Conservation (phyloP, 2,329 filamentous ascomycete species). For the Cercospora janseana region DNA sequence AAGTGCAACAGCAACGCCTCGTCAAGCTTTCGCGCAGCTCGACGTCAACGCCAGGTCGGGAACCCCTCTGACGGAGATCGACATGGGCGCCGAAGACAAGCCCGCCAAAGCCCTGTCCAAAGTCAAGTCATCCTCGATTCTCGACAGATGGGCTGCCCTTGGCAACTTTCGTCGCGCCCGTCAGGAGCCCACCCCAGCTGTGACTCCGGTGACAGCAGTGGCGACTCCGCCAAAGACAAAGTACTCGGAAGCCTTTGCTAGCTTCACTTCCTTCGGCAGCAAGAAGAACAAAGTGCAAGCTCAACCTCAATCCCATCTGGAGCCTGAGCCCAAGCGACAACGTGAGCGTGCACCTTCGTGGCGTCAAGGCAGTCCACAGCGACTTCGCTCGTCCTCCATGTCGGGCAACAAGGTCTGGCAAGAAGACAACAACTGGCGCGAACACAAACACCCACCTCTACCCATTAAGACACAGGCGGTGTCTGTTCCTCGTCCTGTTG, state of each 20-base stretch:
- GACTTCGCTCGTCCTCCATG: slow-evolving; percentile 36
- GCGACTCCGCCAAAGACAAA: slow-evolving; percentile 39
- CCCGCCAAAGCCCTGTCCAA: slow-evolving; percentile 62
- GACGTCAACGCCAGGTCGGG: slow-evolving; percentile 49
- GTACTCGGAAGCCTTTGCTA: slow-evolving; percentile 36
- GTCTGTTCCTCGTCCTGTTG: slow-evolving; percentile 13
- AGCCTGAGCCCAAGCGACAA: slow-evolving; percentile 12
- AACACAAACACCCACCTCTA: slow-evolving; percentile 37
- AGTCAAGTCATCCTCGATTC: slow-evolving; percentile 47
- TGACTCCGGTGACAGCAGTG: slow-evolving; percentile 37
- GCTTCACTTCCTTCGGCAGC: slow-evolving; percentile 36
- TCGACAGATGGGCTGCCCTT: slow-evolving; percentile 88
- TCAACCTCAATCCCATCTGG: slow-evolving; percentile 27
- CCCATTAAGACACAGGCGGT: slow-evolving; percentile 24
- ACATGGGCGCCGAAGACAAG: slow-evolving; percentile 32
- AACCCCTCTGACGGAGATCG: slow-evolving; percentile 28
- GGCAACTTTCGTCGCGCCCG: slow-evolving; percentile 77
- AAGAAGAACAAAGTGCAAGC: slow-evolving; percentile 36
- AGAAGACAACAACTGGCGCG: slow-evolving; percentile 52
- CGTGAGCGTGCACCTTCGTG: slow-evolving; percentile 36
- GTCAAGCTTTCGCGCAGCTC: slow-evolving; percentile 54
- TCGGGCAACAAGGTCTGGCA: slow-evolving; percentile 43
- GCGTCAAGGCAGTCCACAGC: slow-evolving; percentile 34
- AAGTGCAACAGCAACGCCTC: slow-evolving; percentile 51
- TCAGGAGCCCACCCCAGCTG: slow-evolving; percentile 42